Percentiles rank a stretch among this genome's conserved stretches.
phyloP scores from a whole-genome alignment of 2,329 filamentous ascomycete species.

The Fusarium dimerum region DNA sequence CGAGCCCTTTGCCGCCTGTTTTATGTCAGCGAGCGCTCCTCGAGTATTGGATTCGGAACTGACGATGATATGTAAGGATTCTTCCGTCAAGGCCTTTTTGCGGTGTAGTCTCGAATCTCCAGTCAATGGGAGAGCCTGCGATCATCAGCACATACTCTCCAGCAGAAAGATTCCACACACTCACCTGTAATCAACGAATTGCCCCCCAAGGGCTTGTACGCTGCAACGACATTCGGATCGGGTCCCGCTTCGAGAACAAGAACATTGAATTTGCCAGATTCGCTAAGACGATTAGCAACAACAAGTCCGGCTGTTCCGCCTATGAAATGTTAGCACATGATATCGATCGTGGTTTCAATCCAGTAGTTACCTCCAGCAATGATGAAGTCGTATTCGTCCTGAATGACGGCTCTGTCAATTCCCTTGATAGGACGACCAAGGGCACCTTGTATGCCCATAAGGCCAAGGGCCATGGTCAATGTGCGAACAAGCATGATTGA shows the following conservation, averaged over 20 bases:
- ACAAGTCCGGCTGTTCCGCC: conserved; percentile 1
- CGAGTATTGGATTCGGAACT: neutral
- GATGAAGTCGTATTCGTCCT: conserved; percentile 1
- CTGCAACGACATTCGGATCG: conserved; percentile 1
- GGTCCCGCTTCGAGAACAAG: conserved; percentile 1
- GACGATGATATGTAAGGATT: conserved; percentile 1
- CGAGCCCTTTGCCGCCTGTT: conserved; percentile 25
- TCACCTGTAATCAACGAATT: neutral
- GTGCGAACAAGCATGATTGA: too few species aligned
- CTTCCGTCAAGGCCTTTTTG: conserved; percentile 1
- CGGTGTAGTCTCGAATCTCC: conserved; percentile 1
- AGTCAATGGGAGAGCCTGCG: conserved; percentile 1
- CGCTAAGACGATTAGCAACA: neutral
- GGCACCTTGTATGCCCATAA: too few species aligned
- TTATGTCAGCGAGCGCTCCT: neutral
- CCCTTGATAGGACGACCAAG: too few species aligned
- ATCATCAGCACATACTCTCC: neutral
- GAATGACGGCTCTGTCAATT: too few species aligned
- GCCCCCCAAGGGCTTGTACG: neutral
- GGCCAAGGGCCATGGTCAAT: too few species aligned
- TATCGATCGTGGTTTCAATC: neutral
- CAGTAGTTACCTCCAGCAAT: neutral
- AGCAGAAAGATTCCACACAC: neutral
- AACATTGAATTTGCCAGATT: conserved; percentile 1
- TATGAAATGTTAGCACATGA: neutral